These are phyloP conservation scores for Coemansia sp. DNA, from an alignment of 192 early-diverging fungal genomes.

Conservation along the genomic window DNA sequence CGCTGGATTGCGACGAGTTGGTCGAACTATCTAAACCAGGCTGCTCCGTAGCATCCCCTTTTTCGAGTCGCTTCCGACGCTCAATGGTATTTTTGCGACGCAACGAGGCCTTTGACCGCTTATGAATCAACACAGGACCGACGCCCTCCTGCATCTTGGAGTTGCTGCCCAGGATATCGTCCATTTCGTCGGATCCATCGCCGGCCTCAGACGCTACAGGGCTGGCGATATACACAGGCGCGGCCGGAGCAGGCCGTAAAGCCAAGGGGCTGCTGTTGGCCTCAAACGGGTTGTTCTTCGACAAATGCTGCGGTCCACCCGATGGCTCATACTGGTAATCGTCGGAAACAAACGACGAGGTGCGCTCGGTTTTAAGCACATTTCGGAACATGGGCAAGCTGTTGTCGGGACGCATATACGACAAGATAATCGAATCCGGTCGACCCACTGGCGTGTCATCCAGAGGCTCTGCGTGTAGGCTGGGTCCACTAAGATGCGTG, in stretches of 20 bases:
- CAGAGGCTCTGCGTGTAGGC: conserved; percentile 35
- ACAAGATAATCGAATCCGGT: conserved; percentile 35
- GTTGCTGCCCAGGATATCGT: conserved; percentile 4
- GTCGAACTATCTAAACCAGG: background rate
- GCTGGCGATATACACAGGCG: conserved; percentile 31
- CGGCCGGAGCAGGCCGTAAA: background rate
- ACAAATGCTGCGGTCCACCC: background rate
- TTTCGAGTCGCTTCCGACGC: conserved; percentile 18
- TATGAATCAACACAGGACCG: conserved; percentile 39
- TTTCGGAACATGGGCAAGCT: conserved; percentile 11
- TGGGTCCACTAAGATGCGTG: conserved; percentile 40
- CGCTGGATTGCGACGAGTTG: conserved; percentile 8
- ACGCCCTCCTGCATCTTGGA: conserved; percentile 4
- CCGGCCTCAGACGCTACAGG: background rate
- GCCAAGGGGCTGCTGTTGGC: conserved; percentile 3
- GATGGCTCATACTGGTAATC: conserved; percentile 50
- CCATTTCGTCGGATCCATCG: background rate
- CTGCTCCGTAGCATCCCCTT: background rate
- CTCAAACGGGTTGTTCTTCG: conserved; percentile 19
- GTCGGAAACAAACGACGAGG: conserved; percentile 40
- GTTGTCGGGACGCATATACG: conserved; percentile 43
- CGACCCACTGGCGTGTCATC: conserved; percentile 6
- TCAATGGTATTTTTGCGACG: conserved; percentile 48
- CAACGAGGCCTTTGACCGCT: conserved; percentile 48
- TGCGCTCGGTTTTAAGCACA: conserved; percentile 18